Evolutionary conservation across 257 asterid genomes (phyloP).

Genomic region (Pogostemon cablin): DNA sequence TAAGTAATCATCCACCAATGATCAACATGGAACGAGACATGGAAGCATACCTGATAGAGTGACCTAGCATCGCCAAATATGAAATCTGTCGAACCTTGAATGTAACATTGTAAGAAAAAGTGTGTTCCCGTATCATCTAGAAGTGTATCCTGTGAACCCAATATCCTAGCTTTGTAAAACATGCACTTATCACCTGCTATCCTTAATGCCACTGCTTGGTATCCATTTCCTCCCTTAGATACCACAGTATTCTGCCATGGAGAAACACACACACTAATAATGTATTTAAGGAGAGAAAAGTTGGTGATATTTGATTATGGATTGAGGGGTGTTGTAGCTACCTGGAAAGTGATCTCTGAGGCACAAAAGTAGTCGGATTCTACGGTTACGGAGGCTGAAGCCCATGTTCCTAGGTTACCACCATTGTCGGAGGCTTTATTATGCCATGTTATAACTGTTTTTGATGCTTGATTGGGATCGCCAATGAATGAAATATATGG

Average conservation of each 20-base stretch:
- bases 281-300: no score
- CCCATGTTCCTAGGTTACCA: slow-evolving; percentile 43
- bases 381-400: slow-evolving; percentile 57
- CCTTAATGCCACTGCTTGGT: slow-evolving; percentile 73
- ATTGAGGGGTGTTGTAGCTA: not conserved
- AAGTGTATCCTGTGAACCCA: slow-evolving; percentile 80
- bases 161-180: slow-evolving; percentile 54
- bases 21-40: no score
- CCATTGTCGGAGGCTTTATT: slow-evolving; percentile 62
- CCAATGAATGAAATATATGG: slow-evolving; percentile 72
- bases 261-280: no score
- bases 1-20: no score
- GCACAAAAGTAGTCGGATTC: slow-evolving; percentile 70
- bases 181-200: slow-evolving; percentile 54
- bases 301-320: no score
- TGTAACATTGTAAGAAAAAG: slow-evolving; percentile 54
- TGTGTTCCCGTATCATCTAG: slow-evolving; percentile 66
- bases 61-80: slow-evolving; percentile 74
- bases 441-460: slow-evolving; percentile 57
- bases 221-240: slow-evolving; percentile 32
- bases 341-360: slow-evolving; percentile 64
- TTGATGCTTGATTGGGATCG: slow-evolving; percentile 24
- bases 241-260: slow-evolving; percentile 56
- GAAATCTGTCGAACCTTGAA: slow-evolving; percentile 70
- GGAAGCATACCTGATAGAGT: slow-evolving; percentile 50